Evolutionary conservation across 345 rosid genomes (phyloP), one percentile per base, ranked within the genome.

Genomic region (Syzygium oleosum): DNA sequence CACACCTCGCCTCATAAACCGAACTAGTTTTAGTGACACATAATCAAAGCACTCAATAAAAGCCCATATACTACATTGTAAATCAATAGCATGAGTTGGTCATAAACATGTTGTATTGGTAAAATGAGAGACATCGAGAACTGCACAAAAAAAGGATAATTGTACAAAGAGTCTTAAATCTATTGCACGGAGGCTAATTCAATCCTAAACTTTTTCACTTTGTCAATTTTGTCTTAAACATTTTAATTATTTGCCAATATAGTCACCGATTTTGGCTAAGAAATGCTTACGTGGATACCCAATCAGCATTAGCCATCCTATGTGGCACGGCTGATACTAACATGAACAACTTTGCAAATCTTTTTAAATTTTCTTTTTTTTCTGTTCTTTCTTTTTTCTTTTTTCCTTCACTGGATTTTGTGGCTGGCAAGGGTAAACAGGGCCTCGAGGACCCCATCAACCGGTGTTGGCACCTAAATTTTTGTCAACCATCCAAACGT

Each of bases 281-380:
- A 59, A 59, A 59, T 6, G 27, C 65, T 59, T 59, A 25, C 5
- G 3, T 59, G 31, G 68, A 56, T 56, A 10, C 25, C 15, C 31
- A 59, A 27, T 59, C 31, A 59, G 5, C 0, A 14, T 27, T 13
- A 13, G 29, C 8, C 68, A 59, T 59, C 16, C 27, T 59, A 27
- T 1, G 1, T 16, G 6, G 43, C 43, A 31, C 13, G 0, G 6
- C 19, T 34, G 13, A 31, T 12, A 1, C 41, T 68, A 4, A 31
- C 22, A 31, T 29, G 22, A 11, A 31, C 41, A 8, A 8, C 16
- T 31, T 68, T 59, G 1, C 31, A 59, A 59, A 59, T 25, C 3
- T 23, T 23, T 56, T 22, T 0, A 23, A 51, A 11, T 10, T 12
- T 51, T 51, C 14, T 22, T 63, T 63, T 16, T 29, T 63, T 14